Conservation (phyloP, 106 monocot species). For the Apostasia shenzhenica region DNA sequence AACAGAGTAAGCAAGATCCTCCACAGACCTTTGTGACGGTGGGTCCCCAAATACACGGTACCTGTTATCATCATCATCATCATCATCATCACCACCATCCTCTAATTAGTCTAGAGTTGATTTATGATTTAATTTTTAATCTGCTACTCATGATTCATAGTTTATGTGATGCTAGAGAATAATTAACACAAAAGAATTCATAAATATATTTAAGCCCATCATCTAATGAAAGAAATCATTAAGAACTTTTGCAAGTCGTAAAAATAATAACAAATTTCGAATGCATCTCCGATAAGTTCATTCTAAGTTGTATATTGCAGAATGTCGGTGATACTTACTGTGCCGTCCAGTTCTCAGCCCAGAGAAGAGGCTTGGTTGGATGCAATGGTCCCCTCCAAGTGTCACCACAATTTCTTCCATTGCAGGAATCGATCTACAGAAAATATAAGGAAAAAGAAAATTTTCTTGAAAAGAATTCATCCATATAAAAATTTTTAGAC, state of each 20-base stretch:
- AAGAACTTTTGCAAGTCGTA: too few species aligned
- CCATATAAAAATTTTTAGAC: not conserved
- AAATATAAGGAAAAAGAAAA: not conserved
- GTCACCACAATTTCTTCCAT: conserved; percentile 88
- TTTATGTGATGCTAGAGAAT: not conserved
- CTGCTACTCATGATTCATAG: not conserved
- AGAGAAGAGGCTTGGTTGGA: conserved; percentile 50
- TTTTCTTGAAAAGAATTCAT: not conserved
- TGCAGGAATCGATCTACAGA: conserved; percentile 67
- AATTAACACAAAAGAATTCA: too few species aligned
- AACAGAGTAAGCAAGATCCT: conserved; percentile 69
- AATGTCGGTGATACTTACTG: conserved; percentile 34
- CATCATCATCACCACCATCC: not conserved
- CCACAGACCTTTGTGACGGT: conserved; percentile 72
- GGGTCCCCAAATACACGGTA: conserved; percentile 82
- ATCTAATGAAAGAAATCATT: too few species aligned
- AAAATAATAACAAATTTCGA: too few species aligned
- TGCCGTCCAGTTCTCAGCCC: conserved; percentile 94
- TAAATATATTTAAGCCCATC: too few species aligned
- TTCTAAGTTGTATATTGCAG: not conserved
- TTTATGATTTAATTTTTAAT: not conserved
- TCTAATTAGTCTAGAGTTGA: not conserved
- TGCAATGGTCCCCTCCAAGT: conserved; percentile 36
- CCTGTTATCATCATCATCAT: conserved; percentile 24
- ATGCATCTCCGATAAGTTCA: too few species aligned